These are phyloP conservation scores for Colletotrichum sp. DNA, from an alignment of 2,329 filamentous ascomycete genomes.

Conservation along the genomic window DNA sequence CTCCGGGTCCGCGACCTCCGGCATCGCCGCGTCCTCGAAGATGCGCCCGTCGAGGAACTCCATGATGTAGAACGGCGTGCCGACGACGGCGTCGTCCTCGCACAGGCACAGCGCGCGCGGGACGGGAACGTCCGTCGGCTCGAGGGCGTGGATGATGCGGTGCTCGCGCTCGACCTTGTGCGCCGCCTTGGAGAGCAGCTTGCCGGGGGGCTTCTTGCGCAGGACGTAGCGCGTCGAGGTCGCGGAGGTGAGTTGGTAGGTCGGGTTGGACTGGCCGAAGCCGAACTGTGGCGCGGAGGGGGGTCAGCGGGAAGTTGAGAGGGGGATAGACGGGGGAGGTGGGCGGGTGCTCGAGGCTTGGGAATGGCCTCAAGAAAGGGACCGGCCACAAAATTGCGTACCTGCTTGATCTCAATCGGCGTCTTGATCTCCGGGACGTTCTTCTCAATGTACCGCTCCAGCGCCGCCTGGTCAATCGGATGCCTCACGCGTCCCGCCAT, in stretches of 20 bases:
- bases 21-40: constrained; percentile 87
- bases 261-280: constrained; percentile 97
- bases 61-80: constrained; percentile 97
- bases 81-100: constrained; percentile 79
- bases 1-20: constrained; percentile 65
- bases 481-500: constrained; percentile 92
- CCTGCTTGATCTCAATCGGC: constrained; percentile 89
- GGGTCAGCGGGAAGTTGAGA: constrained; percentile 6
- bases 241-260: constrained; percentile 84
- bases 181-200: constrained; percentile 89
- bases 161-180: constrained; percentile 98
- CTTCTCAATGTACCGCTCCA: constrained; percentile 78
- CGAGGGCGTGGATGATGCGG: constrained; percentile 84
- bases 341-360: not conserved
- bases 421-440: constrained; percentile 85
- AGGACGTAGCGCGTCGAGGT: constrained; percentile 79
- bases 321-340: too few species aligned
- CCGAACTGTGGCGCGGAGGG: constrained; percentile 69
- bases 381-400: constrained; percentile 39
- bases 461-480: constrained; percentile 80
- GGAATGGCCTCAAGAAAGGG: not conserved
- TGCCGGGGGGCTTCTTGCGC: constrained; percentile 97
- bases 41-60: constrained; percentile 92
- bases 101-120: constrained; percentile 86
- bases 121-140: constrained; percentile 80